Evolutionary conservation across 208 protist genomes (phyloP).

Genomic region (Willaertia magna): DNA sequence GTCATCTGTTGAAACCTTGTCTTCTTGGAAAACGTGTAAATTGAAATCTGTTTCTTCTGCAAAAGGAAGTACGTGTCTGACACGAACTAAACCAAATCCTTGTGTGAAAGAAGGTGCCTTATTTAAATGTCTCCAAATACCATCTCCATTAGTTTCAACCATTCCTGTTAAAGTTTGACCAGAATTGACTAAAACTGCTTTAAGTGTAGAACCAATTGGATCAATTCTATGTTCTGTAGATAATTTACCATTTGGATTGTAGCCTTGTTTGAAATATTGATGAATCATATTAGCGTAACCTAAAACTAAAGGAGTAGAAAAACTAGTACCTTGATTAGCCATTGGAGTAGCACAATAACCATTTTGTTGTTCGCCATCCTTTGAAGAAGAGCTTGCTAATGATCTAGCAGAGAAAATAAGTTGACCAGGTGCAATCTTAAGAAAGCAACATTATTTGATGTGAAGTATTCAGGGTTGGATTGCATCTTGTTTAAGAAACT

Average conservation of each 20-base stretch:
- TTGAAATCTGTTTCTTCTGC: not conserved
- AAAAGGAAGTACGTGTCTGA: not conserved
- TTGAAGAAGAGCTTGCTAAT: not conserved
- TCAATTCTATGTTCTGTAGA: not conserved
- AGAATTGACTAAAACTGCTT: not conserved
- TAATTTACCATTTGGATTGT: not conserved
- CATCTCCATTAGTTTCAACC: constrained; percentile 9
- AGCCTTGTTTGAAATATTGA: constrained; percentile 7
- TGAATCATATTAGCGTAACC: constrained; percentile 1
- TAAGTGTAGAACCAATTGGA: constrained; percentile 28
- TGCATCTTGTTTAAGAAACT: not conserved
- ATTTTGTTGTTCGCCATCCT: not conserved
- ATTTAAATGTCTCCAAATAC: not conserved
- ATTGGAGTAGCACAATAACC: not conserved
- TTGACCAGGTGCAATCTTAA: constrained; percentile 52
- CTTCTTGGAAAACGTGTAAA: constrained; percentile 14
- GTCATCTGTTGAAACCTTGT: not conserved
- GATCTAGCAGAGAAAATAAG: constrained; percentile 30
- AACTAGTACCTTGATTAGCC: not conserved
- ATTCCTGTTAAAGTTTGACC: not conserved
- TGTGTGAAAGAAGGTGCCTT: not conserved
- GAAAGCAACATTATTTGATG: constrained; percentile 32
- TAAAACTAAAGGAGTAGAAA: constrained; percentile 6
- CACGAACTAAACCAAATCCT: constrained; percentile 8
- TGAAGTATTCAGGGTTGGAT: not conserved